phyloP scores from a whole-genome alignment of 495 filamentous ascomycete species.

The Tuber magnatum region DNA sequence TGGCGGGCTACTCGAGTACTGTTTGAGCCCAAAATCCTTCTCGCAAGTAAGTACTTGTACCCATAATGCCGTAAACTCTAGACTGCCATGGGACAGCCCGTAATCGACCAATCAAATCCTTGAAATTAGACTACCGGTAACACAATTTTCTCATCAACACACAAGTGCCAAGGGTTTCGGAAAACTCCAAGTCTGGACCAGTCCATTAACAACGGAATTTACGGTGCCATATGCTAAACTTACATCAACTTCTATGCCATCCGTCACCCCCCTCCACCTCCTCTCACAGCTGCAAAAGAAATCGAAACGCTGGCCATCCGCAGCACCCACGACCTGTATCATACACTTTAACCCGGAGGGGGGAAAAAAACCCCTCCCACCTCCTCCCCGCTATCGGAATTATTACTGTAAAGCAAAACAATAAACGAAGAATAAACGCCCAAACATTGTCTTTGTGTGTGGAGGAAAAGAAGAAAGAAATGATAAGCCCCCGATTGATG shows the following conservation, averaged over 20 bases:
- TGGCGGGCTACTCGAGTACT: no score
- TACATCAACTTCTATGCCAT: background rate
- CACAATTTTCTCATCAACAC: background rate
- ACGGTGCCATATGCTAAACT: background rate
- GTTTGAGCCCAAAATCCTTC: background rate
- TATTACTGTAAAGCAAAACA: background rate
- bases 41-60: background rate
- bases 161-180: background rate
- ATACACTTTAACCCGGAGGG: background rate
- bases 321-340: background rate
- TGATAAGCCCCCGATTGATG: background rate
- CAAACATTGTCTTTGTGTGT: slow-evolving; percentile 1
- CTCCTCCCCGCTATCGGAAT: background rate
- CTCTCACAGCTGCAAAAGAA: background rate
- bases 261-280: background rate
- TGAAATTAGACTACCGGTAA: background rate
- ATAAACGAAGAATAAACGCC: background rate
- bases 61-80: no score
- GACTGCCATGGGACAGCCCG: background rate
- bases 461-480: background rate
- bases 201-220: background rate
- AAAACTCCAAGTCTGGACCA: background rate
- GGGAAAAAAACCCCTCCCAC: background rate
- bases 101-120: background rate
- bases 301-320: background rate